Evolutionary conservation across 768 basidiomycete species (phyloP).

Genomic region (Tulasnella sp.): DNA sequence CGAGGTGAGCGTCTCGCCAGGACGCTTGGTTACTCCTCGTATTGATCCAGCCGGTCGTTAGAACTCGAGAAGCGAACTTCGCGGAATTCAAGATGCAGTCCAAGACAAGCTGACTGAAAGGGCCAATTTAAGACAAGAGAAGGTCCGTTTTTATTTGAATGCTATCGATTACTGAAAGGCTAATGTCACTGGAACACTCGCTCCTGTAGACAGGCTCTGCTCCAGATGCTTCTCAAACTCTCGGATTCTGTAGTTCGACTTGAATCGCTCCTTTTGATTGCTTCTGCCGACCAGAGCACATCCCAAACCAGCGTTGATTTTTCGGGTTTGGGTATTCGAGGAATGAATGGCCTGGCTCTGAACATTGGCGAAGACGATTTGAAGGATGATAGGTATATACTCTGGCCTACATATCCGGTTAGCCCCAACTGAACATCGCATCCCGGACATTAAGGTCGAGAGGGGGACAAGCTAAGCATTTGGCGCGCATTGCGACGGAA

Average conservation of each 20-base stretch:
- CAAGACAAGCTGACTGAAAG: conserved; percentile 71
- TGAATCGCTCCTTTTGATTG: conserved; percentile 73
- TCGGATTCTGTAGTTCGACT: conserved; percentile 86
- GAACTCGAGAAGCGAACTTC: conserved; percentile 38
- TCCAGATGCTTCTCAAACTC: conserved; percentile 83
- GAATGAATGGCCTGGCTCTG: conserved; percentile 11
- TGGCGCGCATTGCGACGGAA: conserved; percentile 78
- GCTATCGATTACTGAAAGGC: not conserved
- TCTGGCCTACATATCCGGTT: not conserved
- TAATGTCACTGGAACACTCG: conserved; percentile 1
- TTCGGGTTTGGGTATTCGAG: conserved; percentile 14
- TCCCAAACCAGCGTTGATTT: conserved; percentile 31
- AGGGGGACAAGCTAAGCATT: conserved; percentile 66
- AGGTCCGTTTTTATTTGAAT: conserved; percentile 40
- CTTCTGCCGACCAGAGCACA: conserved; percentile 42
- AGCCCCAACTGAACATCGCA: not conserved
- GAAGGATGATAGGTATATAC: conserved; percentile 5
- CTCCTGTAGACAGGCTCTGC: conserved; percentile 49
- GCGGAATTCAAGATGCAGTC: conserved; percentile 61
- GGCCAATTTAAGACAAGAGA: conserved; percentile 73
- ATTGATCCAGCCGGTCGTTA: not conserved
- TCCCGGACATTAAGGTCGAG: conserved; percentile 38
- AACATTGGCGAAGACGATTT: conserved; percentile 20
- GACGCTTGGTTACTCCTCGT: not conserved
- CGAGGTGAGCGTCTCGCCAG: conserved; percentile 42